Evolutionary conservation across 257 asterid genomes (phyloP).

Genomic region (Nicotiana tabacum): DNA sequence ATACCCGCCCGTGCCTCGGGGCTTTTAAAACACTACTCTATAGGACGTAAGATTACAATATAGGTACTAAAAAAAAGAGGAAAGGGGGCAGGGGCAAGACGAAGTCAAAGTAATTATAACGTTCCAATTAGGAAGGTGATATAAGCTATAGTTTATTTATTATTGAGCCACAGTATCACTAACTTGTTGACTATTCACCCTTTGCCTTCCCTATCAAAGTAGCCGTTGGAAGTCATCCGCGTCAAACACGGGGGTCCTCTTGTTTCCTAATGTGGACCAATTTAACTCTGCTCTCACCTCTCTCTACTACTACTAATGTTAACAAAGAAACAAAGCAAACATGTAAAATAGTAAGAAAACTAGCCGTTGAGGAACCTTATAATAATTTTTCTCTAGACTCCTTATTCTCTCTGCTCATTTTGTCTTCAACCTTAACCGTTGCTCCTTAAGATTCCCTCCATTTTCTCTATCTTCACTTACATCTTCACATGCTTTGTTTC

Average conservation of each 20-base stretch:
- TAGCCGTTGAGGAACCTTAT: constrained; percentile 32
- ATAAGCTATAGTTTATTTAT: neutral
- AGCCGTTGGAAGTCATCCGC: constrained; percentile 51
- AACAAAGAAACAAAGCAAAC: neutral
- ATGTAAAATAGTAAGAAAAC: neutral
- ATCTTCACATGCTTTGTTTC: constrained; percentile 19
- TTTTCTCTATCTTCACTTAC: constrained; percentile 13
- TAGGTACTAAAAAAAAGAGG: neutral
- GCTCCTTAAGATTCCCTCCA: constrained; percentile 23
- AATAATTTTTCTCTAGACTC: neutral
- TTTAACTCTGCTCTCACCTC: neutral
- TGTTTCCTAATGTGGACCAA: neutral
- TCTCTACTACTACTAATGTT: neutral
- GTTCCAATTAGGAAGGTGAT: neutral
- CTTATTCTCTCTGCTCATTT: constrained; percentile 3
- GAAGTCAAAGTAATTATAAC: neutral
- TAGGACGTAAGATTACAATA: neutral
- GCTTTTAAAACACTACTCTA: too few species aligned
- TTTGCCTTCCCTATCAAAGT: constrained; percentile 6
- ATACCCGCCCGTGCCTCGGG: too few species aligned
- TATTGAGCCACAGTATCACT: neutral
- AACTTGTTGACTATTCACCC: neutral
- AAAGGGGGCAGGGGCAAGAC: neutral
- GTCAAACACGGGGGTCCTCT: constrained; percentile 34
- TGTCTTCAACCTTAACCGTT: constrained; percentile 15